These are phyloP conservation scores for Eucalyptus pauciflora DNA, from an alignment of 345 rosid species.

Conservation along the genomic window DNA sequence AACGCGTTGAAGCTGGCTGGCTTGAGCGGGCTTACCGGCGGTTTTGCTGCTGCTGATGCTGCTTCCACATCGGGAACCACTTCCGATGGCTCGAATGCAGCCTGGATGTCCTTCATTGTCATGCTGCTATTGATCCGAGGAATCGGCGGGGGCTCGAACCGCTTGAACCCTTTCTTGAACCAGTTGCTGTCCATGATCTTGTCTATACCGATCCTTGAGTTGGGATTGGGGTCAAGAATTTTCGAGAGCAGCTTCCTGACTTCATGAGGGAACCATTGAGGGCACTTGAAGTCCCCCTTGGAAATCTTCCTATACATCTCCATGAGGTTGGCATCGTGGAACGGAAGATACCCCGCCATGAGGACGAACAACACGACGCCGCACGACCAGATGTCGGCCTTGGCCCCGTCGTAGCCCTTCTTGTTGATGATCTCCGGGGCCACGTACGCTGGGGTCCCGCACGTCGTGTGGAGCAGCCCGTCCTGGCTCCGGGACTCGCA, in stretches of 20 bases:
- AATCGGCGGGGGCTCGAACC: slow-evolving; percentile 23
- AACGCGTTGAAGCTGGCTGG: slow-evolving; percentile 63
- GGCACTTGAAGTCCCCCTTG: slow-evolving; percentile 63
- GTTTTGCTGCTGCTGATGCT: neutral
- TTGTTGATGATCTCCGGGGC: slow-evolving; percentile 73
- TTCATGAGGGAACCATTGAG: slow-evolving; percentile 64
- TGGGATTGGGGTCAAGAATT: slow-evolving; percentile 62
- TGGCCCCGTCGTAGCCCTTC: slow-evolving; percentile 75
- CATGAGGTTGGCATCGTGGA: slow-evolving; percentile 51
- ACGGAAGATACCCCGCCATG: slow-evolving; percentile 73
- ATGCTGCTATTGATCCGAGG: slow-evolving; percentile 11
- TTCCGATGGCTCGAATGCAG: slow-evolving; percentile 17
- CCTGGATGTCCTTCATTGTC: slow-evolving; percentile 26
- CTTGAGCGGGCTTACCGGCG: neutral
- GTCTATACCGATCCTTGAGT: slow-evolving; percentile 39
- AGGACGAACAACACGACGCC: slow-evolving; percentile 72
- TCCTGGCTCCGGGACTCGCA: slow-evolving; percentile 45
- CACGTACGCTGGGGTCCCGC: slow-evolving; percentile 90
- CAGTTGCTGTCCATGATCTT: slow-evolving; percentile 54
- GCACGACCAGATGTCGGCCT: slow-evolving; percentile 84
- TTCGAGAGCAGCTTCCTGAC: slow-evolving; percentile 55
- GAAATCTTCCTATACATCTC: slow-evolving; percentile 58
- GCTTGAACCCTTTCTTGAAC: slow-evolving; percentile 59
- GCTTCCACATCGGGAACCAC: neutral
- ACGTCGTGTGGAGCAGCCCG: slow-evolving; percentile 81